Conservation (phyloP, 2,329 filamentous ascomycete genomes). For the Orbilia quercus region DNA sequence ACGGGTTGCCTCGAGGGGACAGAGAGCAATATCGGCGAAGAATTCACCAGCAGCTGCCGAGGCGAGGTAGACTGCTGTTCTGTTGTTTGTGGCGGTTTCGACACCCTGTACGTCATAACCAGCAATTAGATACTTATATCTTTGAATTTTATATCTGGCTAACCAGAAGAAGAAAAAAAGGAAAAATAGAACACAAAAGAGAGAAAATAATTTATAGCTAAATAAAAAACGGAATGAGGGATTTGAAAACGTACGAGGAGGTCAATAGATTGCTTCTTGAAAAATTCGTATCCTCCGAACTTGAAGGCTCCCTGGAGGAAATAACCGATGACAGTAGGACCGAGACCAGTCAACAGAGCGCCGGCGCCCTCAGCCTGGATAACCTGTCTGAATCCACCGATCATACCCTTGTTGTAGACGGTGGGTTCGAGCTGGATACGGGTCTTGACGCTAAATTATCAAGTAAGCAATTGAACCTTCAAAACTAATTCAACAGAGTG, state of each 20-base stretch:
- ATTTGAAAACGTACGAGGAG: constrained; percentile 66
- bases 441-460: constrained; percentile 84
- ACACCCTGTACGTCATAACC: constrained; percentile 65
- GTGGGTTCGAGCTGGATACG: constrained; percentile 90
- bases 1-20: constrained; percentile 91
- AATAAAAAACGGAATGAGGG: background rate
- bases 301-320: constrained; percentile 95
- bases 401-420: constrained; percentile 88
- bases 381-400: constrained; percentile 88
- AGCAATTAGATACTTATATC: background rate
- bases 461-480: constrained; percentile 8
- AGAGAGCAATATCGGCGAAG: constrained; percentile 83
- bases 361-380: constrained; percentile 84
- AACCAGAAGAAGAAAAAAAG: too few relatives aligned
- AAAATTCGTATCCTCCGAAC: constrained; percentile 95
- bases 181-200: too few relatives aligned
- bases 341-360: constrained; percentile 85
- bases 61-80: constrained; percentile 82
- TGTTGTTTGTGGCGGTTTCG: constrained; percentile 80
- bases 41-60: constrained; percentile 75
- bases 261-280: constrained; percentile 92
- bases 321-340: constrained; percentile 87
- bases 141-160: too few relatives aligned
- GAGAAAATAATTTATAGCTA: too few relatives aligned
- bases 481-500: constrained; percentile 41